Evolutionary conservation across 495 filamentous ascomycete species (phyloP), one percentile per base, ranked within the genome.

Genomic region (Penicillium samsonianum): DNA sequence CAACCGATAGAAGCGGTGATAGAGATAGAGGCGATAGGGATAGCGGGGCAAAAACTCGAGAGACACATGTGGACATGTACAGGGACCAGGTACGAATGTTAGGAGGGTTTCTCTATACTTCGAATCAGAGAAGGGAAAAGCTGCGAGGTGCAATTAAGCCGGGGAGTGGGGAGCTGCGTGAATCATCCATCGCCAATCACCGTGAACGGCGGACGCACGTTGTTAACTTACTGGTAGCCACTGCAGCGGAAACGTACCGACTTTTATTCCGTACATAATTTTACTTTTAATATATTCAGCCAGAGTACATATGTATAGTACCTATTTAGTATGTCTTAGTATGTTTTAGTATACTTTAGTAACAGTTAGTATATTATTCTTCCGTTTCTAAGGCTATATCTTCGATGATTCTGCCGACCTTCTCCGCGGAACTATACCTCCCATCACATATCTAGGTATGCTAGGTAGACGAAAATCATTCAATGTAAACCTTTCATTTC

Each of bases 181-280:
- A 31, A 45, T 46, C 46, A 58, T 33, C 25, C 22, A 43, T 33
- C 51, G 55, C 66, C 66, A 68, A 68, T 68, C 64, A 68, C 50
- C 47, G 53, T 44, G 40, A 60, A 51, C 59, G 42, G 46, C 42
- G 28, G 28, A 53, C 55, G 58, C 66, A 68, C 66, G 66, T 68
- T 68, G 41, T 31, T 14, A 37, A 40, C 17, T 50, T n/a, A 50
- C 31, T 50, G 54, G 45, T 16, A 16, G n/a, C n/a, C 16, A 38
- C 33, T 37, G 16, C 35, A 31, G 4, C 5, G 22, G 43, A n/a
- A 46, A 17, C 8, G 17, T 12, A 48, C 28, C 17, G 20, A n/a
- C 26, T 5, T 30, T 5, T 17, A 38, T 38, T 17, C 2, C 8
- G 6, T 17, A n/a, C 35, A 38, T 38, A 33, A 33, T 38, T 37